phyloP scores from a whole-genome alignment of 805 yeast species.

The Hanseniaspora lachancei region DNA sequence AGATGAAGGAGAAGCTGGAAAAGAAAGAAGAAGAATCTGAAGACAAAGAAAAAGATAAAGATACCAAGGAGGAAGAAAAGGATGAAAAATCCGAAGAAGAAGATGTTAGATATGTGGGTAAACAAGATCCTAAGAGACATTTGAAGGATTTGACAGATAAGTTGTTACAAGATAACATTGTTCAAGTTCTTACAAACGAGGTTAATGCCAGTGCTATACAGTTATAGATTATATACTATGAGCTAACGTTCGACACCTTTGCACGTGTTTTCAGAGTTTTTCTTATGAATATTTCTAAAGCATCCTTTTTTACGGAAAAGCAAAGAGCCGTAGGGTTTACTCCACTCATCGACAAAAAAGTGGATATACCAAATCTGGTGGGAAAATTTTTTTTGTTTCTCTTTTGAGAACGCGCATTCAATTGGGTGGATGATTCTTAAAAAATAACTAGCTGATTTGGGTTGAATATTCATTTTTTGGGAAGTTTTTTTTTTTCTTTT shows the following conservation, averaged over 20 bases:
- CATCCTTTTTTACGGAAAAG: neutral
- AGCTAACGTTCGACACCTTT: neutral
- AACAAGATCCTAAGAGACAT: conserved; percentile 98
- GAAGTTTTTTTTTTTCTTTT: no score
- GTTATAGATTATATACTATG: neutral
- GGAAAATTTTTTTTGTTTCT: neutral
- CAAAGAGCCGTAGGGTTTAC: conserved; percentile 2
- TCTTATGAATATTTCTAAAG: neutral
- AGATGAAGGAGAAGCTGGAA: conserved; percentile 74
- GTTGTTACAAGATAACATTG: conserved; percentile 79
- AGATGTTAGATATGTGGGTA: conserved; percentile 92
- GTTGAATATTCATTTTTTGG: no score
- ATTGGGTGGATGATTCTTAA: no score
- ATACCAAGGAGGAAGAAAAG: conserved; percentile 51
- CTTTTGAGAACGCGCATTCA: neutral
- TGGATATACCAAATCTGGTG: neutral
- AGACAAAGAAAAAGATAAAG: conserved; percentile 52
- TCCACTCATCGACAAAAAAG: neutral
- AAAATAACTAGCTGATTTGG: no score
- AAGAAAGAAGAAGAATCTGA: conserved; percentile 45
- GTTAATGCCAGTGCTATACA: conserved; percentile 76
- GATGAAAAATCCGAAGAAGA: conserved; percentile 48
- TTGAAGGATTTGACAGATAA: conserved; percentile 75
- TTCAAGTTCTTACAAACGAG: conserved; percentile 73
- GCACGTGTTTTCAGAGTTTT: neutral